Evolutionary conservation across 306 rosid genomes (phyloP).

Genomic region (Crotalaria pallida): DNA sequence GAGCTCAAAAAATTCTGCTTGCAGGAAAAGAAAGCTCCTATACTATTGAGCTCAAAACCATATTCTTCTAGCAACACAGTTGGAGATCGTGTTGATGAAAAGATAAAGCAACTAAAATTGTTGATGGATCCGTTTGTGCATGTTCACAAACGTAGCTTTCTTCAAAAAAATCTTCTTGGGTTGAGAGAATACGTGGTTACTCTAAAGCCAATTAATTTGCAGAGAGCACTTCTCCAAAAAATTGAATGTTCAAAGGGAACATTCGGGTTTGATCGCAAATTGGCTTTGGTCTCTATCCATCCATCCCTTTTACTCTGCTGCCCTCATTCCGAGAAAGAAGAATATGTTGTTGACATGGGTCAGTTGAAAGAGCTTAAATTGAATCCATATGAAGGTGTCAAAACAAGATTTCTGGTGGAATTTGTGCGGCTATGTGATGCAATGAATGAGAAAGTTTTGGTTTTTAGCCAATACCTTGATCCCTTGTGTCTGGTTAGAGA

Average conservation of each 20-base stretch:
- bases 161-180: slow-evolving; percentile 35
- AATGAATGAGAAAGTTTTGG: slow-evolving; percentile 28
- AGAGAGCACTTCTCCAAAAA: slow-evolving; percentile 20
- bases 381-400: slow-evolving; percentile 22
- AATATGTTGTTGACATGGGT: slow-evolving; percentile 4
- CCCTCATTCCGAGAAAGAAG: background rate
- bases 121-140: slow-evolving; percentile 35
- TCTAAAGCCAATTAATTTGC: slow-evolving; percentile 25
- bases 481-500: background rate
- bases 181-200: slow-evolving; percentile 29
- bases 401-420: slow-evolving; percentile 34
- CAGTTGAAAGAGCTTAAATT: background rate
- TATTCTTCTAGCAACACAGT: background rate
- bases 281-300: slow-evolving; percentile 30
- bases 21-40: background rate
- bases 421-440: slow-evolving; percentile 24
- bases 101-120: slow-evolving; percentile 21
- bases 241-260: background rate
- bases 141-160: slow-evolving; percentile 35
- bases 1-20: slow-evolving; percentile 29
- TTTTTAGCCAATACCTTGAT: slow-evolving; percentile 29
- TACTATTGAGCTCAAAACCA: background rate
- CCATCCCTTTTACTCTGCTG: slow-evolving; percentile 32
- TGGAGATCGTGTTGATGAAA: background rate
- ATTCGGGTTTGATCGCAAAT: slow-evolving; percentile 15